These are phyloP conservation scores for Dujonia santamariae DNA, from an alignment of 1,139 yeast species.

Conservation along the genomic window DNA sequence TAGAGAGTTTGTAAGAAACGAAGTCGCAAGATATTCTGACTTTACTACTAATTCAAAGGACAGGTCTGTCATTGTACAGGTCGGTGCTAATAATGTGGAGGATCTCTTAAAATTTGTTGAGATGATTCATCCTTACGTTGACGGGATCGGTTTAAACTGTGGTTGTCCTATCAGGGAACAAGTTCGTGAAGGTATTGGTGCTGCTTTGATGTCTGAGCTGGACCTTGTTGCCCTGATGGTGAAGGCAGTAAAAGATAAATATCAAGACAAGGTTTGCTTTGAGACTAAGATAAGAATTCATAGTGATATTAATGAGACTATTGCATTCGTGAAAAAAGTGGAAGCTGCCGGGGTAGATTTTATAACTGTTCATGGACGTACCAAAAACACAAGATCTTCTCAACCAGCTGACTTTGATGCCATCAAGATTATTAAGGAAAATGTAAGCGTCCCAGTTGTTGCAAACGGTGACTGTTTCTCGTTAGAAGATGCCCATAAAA, in stretches of 20 bases:
- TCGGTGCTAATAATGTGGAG: constrained; percentile 85
- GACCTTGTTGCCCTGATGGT: constrained; percentile 84
- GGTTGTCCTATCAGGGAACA: constrained; percentile 98
- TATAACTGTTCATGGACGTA: constrained; percentile 91
- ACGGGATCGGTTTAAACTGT: constrained; percentile 93
- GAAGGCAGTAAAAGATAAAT: constrained; percentile 68
- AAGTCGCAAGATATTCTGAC: constrained; percentile 76
- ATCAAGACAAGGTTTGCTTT: constrained; percentile 65
- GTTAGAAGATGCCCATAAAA: constrained; percentile 57
- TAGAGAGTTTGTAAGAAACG: constrained; percentile 86
- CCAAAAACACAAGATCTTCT: constrained; percentile 79
- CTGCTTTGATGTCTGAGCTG: constrained; percentile 85
- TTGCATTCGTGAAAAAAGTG: constrained; percentile 65
- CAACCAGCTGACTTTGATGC: constrained; percentile 83
- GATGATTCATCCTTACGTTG: constrained; percentile 87
- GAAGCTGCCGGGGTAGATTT: constrained; percentile 90
- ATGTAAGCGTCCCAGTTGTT: constrained; percentile 73
- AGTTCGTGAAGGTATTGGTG: constrained; percentile 94
- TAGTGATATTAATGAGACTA: constrained; percentile 66
- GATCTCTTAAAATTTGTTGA: constrained; percentile 82
- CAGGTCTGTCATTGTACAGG: constrained; percentile 78
- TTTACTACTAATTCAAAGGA: constrained; percentile 75
- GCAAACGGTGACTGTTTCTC: constrained; percentile 94
- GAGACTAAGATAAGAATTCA: constrained; percentile 94
- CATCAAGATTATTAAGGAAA: constrained; percentile 56